Evolutionary conservation across 129 eudicot genomes (phyloP), one percentile per base, ranked within the genome.

Genomic region (Silybum marianum): DNA sequence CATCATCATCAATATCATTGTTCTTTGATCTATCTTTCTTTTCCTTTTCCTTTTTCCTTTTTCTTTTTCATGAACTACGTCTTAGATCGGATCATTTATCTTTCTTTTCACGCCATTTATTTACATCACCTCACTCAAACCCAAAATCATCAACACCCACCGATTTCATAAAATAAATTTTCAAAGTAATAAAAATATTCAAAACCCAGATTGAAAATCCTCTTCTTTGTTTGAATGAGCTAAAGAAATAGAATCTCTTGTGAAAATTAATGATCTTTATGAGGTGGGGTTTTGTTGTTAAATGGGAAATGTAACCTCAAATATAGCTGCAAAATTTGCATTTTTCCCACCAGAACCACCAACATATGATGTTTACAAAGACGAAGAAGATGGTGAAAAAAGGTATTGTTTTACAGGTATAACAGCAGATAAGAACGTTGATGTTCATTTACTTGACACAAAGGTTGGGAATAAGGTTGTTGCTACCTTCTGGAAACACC

Each of bases 261-360:
- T 1, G 34, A 44, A 77, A 71, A 77, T 77, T 82, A 83, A 83
- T 78, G 77, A 83, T 83, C 73, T 83, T 83, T 83, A 83, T 83
- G 83, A 83, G 84, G 86, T 84, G 91, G 92, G 83, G 80, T 75
- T 71, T 81, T 66, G 84, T 74, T 77, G 69, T 81, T 70, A 82
- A 83, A 95, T 95, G 99, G 99, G 99, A 26, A 95, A 92, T 86
- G 95, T 93, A 82, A 95, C 99, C 65, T 92, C 99, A 28, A 88
- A 81, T 75, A 95, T 95, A 79, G 99, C 99, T 7, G 95, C 99
- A 72, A 95, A 83, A 71, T 95, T 95, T 76, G 99, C 99, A n/a
- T 95, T 95, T 77, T 95, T 95, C 23, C 99, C 99, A 75, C 99
- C 99, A 24, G 97, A 92, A 73, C 99, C 99, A 71, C 91, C 99